Percentiles rank a stretch among this genome's conserved stretches.
Evolutionary conservation across 208 protist genomes (phyloP).

Genomic region (Vickermania spadyakhi): DNA sequence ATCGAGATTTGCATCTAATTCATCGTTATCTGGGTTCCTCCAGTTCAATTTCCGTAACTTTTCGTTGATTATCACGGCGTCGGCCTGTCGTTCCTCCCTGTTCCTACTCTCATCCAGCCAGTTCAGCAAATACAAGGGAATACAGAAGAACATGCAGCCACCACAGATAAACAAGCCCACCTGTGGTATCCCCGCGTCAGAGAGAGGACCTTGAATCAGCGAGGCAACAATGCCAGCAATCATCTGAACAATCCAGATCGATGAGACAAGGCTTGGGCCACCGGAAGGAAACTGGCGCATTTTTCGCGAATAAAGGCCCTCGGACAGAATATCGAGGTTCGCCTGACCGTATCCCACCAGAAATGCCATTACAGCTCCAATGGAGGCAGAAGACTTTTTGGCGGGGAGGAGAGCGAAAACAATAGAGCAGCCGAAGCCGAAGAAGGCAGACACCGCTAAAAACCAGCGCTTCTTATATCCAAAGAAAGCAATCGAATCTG

Average conservation of each 20-base stretch:
- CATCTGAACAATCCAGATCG: slow-evolving; percentile 29
- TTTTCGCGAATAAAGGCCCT: slow-evolving; percentile 43
- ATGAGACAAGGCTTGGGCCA: slow-evolving; percentile 30
- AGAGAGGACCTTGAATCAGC: slow-evolving; percentile 27
- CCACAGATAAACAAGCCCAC: slow-evolving; percentile 20
- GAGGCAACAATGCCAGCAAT: slow-evolving; percentile 26
- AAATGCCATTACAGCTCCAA: slow-evolving; percentile 25
- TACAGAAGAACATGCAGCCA: slow-evolving; percentile 15
- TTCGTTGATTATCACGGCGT: slow-evolving; percentile 11
- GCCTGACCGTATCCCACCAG: slow-evolving; percentile 20
- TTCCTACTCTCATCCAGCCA: slow-evolving; percentile 31
- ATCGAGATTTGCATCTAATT: slow-evolving; percentile 1
- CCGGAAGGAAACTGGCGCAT: slow-evolving; percentile 20
- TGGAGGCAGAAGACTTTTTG: slow-evolving; percentile 11
- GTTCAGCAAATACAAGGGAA: slow-evolving; percentile 42
- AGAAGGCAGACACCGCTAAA: slow-evolving; percentile 9
- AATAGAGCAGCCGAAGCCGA: slow-evolving; percentile 15
- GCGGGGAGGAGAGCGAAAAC: slow-evolving; percentile 24
- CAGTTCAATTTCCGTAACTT: slow-evolving; percentile 7
- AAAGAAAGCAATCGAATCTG: slow-evolving; percentile 17
- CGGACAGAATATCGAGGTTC: slow-evolving; percentile 40
- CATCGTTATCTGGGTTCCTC: not conserved
- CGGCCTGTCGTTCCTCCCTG: slow-evolving; percentile 17
- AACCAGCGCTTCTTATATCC: slow-evolving; percentile 31
- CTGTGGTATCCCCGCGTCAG: slow-evolving; percentile 14